Evolutionary conservation across 495 filamentous ascomycete species (phyloP), one percentile per base, ranked within the genome.

Genomic region (Hypoxylon crocopeplum): DNA sequence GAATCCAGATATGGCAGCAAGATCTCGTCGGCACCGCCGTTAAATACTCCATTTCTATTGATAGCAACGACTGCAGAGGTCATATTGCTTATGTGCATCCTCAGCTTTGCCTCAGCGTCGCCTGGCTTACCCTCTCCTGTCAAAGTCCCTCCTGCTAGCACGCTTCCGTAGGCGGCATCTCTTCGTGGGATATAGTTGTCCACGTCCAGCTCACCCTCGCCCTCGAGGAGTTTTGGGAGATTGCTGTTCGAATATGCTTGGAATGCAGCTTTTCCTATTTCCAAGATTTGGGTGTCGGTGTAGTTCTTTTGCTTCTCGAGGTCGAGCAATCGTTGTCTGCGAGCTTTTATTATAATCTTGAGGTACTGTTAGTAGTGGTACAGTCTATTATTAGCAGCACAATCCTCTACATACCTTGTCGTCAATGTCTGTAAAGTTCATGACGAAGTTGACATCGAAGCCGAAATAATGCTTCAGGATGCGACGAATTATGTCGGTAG

Each of bases 341-440:
- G 81, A 1, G 84, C 92, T 58, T 90, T 82, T 42, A 96, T 78
- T 62, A 97, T 95, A 64, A 96, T 95, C 86, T 89, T 65, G 16
- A 16, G 3, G 12, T 29, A 29, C 5, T 20, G 37, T 90, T 55
- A 90, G 89, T 79, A 84, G 32, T 62, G 16, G 1, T 21, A 27
- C 0, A 40, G 25, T 22, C 1, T 11, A 30, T 6, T 5, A 7
- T 15, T 4, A 7, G 1, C 8, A 15, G 17, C 19, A 7, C 15
- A 24, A 7, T 42, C 1, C 3, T 12, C 17, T 33, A 12, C 64
- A 21, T 21, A 89, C 86, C 84, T 96, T 98, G 72, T 95, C 90
- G 68, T 95, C 91, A 2, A 95, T 83, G 72, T 94, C 91, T 3
- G 93, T 96, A 62, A 96, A 90, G 72, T 98, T 98, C 88, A 95